Base-by-base conservation (phyloP, 495 filamentous ascomycete genomes). In the Umbilicaria muhlenbergii region DNA sequence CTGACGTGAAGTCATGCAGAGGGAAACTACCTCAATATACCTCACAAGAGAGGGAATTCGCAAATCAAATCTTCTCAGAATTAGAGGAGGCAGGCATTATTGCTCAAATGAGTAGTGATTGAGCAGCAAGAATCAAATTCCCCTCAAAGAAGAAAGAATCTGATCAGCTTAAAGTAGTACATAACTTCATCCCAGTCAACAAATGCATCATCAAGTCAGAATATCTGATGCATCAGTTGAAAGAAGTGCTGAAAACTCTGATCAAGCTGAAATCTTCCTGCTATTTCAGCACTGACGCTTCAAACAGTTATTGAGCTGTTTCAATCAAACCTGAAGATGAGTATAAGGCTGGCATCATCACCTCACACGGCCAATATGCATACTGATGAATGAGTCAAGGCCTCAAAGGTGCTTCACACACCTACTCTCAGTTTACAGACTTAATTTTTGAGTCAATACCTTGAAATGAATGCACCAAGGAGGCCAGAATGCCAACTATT, bases 141-240 rank as follows among this genome's bases (percentile, higher is more conserved):
- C 42, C 34, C 12, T 42, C 18, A 1, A 49, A 45, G 33, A 49
- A 49, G 28, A 39, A 39, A 12, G 36, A 34, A 2, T 46, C 42
- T 21, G 32, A 16, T 0, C 8, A 18, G 3, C 11, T 41, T 3
- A 3, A 19, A 31, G 39, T 41, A 13, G 39, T 41, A 24, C 46
- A 49, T 17, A 46, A 39, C 46, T 49, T 45, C 19, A 49, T 45
- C 2, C 46, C 43, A 2, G 34, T 49, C 13, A 49, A 49, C 19
- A 32, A 36, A 2, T 39, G 13, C 36, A 50, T 43, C 7, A 40
- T 50, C 7, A 50, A 50, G 35, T 36, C 43, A 2, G 21, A 32
- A 5, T 50, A 50, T 28, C 47, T 43, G 4, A 50, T 47, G 44
- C 47, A 50, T 24, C 36, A 13, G 17, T 14, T 50, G 1, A 36